Evolutionary conservation across 345 rosid species (phyloP).

Genomic region (Psidium guajava): DNA sequence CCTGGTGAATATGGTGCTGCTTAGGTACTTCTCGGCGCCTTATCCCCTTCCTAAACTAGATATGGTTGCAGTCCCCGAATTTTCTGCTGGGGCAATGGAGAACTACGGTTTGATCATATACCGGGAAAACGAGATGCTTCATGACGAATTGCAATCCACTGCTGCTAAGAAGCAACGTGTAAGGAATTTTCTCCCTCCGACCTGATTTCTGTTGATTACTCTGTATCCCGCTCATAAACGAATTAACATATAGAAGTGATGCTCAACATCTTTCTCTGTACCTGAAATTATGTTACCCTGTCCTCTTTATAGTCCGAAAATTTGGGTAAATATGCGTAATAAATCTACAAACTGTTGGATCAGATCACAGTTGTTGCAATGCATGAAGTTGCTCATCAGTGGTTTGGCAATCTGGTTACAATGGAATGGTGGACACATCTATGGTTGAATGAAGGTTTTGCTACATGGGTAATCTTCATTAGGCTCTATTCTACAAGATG

Average conservation of each 20-base stretch:
- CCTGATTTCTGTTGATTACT: background rate
- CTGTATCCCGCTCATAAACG: background rate
- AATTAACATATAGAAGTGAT: background rate
- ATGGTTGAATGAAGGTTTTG: conserved; percentile 26
- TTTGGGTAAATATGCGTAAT: background rate
- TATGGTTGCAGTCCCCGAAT: conserved; percentile 34
- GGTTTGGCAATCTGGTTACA: conserved; percentile 47
- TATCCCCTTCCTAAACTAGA: conserved; percentile 33
- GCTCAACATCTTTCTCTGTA: background rate
- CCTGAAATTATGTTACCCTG: background rate
- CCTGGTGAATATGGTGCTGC: background rate
- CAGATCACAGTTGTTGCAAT: conserved; percentile 21
- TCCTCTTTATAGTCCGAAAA: background rate
- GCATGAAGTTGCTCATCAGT: conserved; percentile 40
- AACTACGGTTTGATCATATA: conserved; percentile 27
- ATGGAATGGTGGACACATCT: conserved; percentile 44
- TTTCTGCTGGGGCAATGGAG: conserved; percentile 36
- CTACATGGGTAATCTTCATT: conserved; percentile 26
- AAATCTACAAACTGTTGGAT: background rate
- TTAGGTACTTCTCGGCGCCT: conserved; percentile 30
- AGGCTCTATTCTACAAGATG: background rate
- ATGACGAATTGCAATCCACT: conserved; percentile 16
- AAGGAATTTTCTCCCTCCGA: background rate
- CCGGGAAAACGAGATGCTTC: conserved; percentile 21
- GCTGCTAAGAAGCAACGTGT: conserved; percentile 25